Conservation (phyloP, 768 basidiomycete species). For the Xerocomellus amylosporus region DNA sequence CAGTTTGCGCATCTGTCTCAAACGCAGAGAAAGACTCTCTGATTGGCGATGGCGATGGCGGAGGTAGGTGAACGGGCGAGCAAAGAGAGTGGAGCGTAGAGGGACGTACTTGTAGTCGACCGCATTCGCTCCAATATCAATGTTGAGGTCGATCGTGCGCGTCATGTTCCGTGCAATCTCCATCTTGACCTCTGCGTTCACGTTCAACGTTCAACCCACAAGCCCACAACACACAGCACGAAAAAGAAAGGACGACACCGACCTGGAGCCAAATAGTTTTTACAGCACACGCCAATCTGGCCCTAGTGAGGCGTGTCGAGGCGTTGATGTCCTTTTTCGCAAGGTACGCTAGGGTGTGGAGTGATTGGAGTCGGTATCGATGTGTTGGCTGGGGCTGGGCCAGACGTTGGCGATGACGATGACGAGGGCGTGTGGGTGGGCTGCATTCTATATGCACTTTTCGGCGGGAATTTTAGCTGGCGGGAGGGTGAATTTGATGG, state of each 20-base stretch:
- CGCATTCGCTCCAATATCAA: conserved; percentile 97
- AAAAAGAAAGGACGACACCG: conserved; percentile 2
- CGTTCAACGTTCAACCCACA: background rate
- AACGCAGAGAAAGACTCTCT: conserved; percentile 93
- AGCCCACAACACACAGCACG: background rate
- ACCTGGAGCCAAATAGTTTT: conserved; percentile 76
- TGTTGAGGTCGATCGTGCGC: conserved; percentile 85
- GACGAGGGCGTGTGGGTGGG: conserved; percentile 81
- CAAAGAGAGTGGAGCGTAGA: background rate
- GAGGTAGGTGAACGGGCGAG: background rate
- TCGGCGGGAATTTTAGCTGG: conserved; percentile 68
- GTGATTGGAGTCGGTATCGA: conserved; percentile 65
- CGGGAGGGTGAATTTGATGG: conserved; percentile 83
- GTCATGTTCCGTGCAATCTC: conserved; percentile 49
- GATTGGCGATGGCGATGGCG: conserved; percentile 92
- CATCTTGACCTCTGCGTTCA: conserved; percentile 41
- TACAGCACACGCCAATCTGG: conserved; percentile 94
- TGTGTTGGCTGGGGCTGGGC: conserved; percentile 67
- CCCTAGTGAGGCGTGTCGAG: conserved; percentile 91
- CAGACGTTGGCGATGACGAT: conserved; percentile 95
- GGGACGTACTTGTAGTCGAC: conserved; percentile 94
- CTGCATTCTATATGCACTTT: conserved; percentile 96
- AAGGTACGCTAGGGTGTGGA: conserved; percentile 81
- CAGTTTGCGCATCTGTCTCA: conserved; percentile 97
- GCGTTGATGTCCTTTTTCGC: conserved; percentile 84